Evolutionary conservation across 495 filamentous ascomycete species (phyloP).

Genomic region (Aspergillus incahuasiensis): DNA sequence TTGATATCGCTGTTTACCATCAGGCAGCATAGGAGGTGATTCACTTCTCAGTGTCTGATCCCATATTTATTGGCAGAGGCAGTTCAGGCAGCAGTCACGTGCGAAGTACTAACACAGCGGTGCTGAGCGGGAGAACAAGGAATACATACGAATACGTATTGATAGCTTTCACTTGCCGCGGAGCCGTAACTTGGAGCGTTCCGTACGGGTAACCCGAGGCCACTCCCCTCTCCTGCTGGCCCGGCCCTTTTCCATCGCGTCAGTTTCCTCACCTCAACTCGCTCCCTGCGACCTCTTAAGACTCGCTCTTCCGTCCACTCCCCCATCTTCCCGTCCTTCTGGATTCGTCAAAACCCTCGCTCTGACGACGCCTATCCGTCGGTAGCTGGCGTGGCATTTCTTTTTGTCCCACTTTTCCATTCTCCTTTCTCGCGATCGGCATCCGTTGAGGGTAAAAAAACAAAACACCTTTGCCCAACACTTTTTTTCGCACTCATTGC

Average conservation of each 20-base stretch:
- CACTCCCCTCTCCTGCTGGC: conserved; percentile 1
- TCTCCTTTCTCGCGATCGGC: neutral
- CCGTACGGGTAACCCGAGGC: neutral
- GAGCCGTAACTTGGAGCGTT: neutral
- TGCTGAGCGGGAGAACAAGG: neutral
- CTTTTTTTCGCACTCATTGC: conserved; percentile 11
- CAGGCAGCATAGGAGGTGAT: neutral
- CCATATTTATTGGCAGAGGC: neutral
- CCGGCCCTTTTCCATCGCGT: conserved; percentile 19
- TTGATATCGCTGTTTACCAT: neutral
- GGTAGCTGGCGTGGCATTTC: conserved; percentile 15
- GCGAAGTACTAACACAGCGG: neutral
- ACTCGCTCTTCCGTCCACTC: conserved; percentile 10
- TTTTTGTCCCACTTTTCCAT: neutral
- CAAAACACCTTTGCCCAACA: conserved; percentile 10
- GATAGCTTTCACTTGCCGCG: neutral
- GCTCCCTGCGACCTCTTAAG: conserved; percentile 17
- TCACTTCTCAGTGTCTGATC: neutral
- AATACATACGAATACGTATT: neutral
- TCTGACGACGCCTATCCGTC: conserved; percentile 16
- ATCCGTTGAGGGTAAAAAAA: conserved; percentile 10
- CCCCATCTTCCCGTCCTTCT: conserved; percentile 18
- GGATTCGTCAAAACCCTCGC: conserved; percentile 13
- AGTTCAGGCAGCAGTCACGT: conserved; percentile 1
- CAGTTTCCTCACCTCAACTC: conserved; percentile 25